Base-by-base conservation (phyloP, 2,329 filamentous ascomycete species). In the Dactylellina leptospora region DNA sequence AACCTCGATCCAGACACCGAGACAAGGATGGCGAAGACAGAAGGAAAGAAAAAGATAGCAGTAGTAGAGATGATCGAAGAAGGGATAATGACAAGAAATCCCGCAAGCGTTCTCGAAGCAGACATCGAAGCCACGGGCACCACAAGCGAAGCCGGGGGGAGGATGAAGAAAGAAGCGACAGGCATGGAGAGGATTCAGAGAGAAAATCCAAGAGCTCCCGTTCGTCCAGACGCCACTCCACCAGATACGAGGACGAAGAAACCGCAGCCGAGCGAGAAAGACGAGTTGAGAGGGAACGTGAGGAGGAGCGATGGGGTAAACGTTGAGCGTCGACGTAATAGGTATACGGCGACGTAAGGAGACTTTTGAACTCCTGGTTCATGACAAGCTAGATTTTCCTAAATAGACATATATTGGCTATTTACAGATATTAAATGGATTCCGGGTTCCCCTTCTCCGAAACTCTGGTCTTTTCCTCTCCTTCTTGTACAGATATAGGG, bases 241-340 rank as follows among this genome's bases (percentile, higher is more conserved):
- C 76, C 59, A 76, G 75, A 66, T 77, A 77, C 40, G 76, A 77
- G 55, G 75, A 76, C 25, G 75, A 77, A 38, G 75, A 74, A 48
- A 74, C 50, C 22, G 59, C 68, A 20, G 59, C 68, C 18, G 68
- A 77, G 44, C 74, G 76, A 22, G 76, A 77, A 50, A 56, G 76
- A 42, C 74, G 75, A 73, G 76, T 76, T 20, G 76, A 77, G 53
- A 74, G 74, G 56, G 75, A 76, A 54, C 68, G 76, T 27, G 76
- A 77, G 61, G 76, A 75, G 44, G 75, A 76, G 40, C 73, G 76
- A 74, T 77, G 76, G 76, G 72, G 75, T 20, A 73, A 74, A 64
- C 72, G 58, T 38, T 73, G 58, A 60, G 51, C 36, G 36, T 70
- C 16, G 44, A 50, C 18, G 23, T 40, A 33, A 48, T n/a, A 3